Base-by-base conservation (phyloP, 768 basidiomycete species). In the Atractiella rhizophila region DNA sequence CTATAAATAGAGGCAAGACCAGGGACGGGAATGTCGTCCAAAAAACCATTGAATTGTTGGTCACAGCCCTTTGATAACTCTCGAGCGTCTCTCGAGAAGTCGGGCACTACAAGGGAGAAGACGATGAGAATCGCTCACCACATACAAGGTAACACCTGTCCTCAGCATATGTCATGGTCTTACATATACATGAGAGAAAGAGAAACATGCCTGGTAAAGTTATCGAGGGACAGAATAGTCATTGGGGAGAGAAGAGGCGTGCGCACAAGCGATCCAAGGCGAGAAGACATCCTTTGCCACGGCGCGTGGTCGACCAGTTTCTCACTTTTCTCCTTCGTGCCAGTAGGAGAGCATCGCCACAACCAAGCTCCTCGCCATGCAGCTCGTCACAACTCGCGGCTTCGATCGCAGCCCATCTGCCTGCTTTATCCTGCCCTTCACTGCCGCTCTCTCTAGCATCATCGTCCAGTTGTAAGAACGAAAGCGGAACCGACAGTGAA, bases 331-430 rank as follows among this genome's bases (percentile, higher is more conserved):
- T n/a, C n/a, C n/a, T n/a, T n/a, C n/a, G n/a, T n/a, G n/a, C n/a
- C n/a, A n/a, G n/a, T n/a, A n/a, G n/a, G 8, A 9, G 9, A 8
- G 12, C 13, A 19, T 15, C 86, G 91, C 45, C 83, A 63, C 28
- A 82, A 81, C 74, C 83, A 82, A 61, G 94, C 86, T 3, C n/a
- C 86, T 88, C 0, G 86, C 86, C 30, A 96, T 69, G 19, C 85
- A 86, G 0, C 81, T 85, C 0, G 83, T 86, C 54, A 88, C 70
- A 62, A n/a, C 86, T 91, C 0, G 88, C 85, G 5, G 76, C 70
- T 10, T 71, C 65, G 37, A 96, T 82, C 0, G 85, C 85, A 39
- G 76, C 55, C 61, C 94, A 85, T 0, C 86, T 88, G 48, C 71
- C 77, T 42, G 74, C 55, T 2, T 74, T 70, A 45, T 73, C 40